Evolutionary conservation across 2,329 filamentous ascomycete species (phyloP).

Genomic region (Trichoderma citrinoviride): DNA sequence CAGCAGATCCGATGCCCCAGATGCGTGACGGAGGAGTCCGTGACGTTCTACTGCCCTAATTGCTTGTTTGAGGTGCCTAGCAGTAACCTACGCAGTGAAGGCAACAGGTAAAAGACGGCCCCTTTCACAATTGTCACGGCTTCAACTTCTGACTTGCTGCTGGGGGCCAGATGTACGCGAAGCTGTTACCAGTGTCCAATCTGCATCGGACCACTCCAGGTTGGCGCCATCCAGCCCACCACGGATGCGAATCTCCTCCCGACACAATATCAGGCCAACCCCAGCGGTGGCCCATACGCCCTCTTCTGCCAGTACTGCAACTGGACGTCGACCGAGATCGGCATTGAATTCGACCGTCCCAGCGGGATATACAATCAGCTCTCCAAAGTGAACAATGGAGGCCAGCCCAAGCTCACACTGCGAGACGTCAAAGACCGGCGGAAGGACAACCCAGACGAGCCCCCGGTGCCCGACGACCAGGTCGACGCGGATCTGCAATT

Average conservation of each 20-base stretch:
- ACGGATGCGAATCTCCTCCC: slow-evolving; percentile 45
- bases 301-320: slow-evolving; percentile 87
- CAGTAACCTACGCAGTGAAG: slow-evolving; percentile 87
- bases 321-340: slow-evolving; percentile 88
- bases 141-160: neutral
- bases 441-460: slow-evolving; percentile 44
- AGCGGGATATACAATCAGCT: slow-evolving; percentile 84
- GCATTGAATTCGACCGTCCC: slow-evolving; percentile 83
- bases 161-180: slow-evolving; percentile 71
- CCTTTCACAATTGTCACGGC: neutral
- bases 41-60: slow-evolving; percentile 92
- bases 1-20: slow-evolving; percentile 91
- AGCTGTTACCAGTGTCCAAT: slow-evolving; percentile 95
- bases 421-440: slow-evolving; percentile 53
- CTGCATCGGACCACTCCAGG: slow-evolving; percentile 76
- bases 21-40: slow-evolving; percentile 89
- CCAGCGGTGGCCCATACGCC: slow-evolving; percentile 61
- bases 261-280: slow-evolving; percentile 37
- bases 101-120: slow-evolving; percentile 68
- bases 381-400: slow-evolving; percentile 64
- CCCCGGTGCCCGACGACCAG: slow-evolving; percentile 42
- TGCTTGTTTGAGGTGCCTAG: slow-evolving; percentile 96
- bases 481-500: slow-evolving; percentile 70
- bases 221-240: slow-evolving; percentile 65
- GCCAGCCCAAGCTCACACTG: slow-evolving; percentile 48